Evolutionary conservation across 495 filamentous ascomycete species (phyloP).

Genomic region (Patellaria atrata): DNA sequence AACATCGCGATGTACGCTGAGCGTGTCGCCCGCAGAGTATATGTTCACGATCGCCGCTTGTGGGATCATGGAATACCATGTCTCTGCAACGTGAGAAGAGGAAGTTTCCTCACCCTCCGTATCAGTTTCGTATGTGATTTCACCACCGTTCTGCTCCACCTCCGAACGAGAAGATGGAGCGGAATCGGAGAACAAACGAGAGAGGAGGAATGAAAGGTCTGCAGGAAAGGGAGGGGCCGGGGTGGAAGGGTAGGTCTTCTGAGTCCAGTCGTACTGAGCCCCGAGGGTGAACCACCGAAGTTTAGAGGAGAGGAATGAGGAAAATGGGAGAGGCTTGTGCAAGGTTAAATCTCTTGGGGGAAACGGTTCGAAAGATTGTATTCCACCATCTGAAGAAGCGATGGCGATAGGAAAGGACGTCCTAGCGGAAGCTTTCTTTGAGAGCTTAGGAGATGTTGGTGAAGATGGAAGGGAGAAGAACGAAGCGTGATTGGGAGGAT

Average conservation of each 20-base stretch:
- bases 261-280: slow-evolving; percentile 89
- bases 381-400: no score
- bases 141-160: no score
- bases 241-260: slow-evolving; percentile 52
- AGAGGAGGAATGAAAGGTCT: slow-evolving; percentile 53
- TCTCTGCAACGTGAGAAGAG: no score
- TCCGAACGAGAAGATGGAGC: no score
- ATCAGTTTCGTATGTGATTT: no score
- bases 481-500: slow-evolving; percentile 33
- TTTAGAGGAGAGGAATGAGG: slow-evolving; percentile 53
- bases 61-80: no score
- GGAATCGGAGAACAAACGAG: slow-evolving; percentile 53
- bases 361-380: no score
- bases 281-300: slow-evolving; percentile 89
- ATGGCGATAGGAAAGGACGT: no score
- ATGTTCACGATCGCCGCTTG: slow-evolving; percentile 78
- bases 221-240: slow-evolving; percentile 54
- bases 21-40: slow-evolving; percentile 74
- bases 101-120: no score
- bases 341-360: slow-evolving; percentile 47
- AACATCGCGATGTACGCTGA: slow-evolving; percentile 81
- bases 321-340: slow-evolving; percentile 55
- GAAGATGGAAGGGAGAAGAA: slow-evolving; percentile 35
- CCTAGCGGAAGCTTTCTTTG: no score
- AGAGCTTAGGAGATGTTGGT: slow-evolving; percentile 10